A percentile compares a stretch with the other conserved stretches of the same genome.
Evolutionary conservation across 2,329 filamentous ascomycete species (phyloP).

Genomic region (Bipolaris bicolor): DNA sequence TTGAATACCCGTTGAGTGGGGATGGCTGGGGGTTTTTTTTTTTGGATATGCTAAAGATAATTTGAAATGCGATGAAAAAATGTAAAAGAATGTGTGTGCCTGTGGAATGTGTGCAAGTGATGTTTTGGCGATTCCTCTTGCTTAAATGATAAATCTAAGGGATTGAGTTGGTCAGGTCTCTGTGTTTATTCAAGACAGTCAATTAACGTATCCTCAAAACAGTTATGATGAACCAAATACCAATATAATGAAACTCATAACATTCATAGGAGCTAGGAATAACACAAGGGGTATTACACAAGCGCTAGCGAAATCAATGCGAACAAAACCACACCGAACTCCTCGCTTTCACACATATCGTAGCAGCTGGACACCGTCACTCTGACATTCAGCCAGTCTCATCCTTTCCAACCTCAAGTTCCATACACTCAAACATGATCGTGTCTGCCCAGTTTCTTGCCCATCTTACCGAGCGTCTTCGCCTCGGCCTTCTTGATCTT

Average conservation of each 20-base stretch:
- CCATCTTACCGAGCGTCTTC: conserved; percentile 68
- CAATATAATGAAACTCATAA: background rate
- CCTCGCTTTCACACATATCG: background rate
- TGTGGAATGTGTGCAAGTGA: too few species aligned
- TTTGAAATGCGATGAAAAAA: too few species aligned
- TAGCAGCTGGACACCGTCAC: background rate
- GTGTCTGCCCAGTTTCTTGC: conserved; percentile 65
- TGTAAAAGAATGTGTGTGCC: too few species aligned
- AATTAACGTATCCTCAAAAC: too few species aligned
- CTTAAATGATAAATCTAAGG: background rate
- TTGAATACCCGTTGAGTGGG: too few species aligned
- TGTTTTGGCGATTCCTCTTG: background rate
- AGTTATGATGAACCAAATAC: too few species aligned
- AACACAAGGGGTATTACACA: background rate
- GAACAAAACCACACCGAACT: background rate
- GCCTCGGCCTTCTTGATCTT: conserved; percentile 73
- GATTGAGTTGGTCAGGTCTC: background rate
- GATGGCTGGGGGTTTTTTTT: too few species aligned
- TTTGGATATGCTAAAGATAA: too few species aligned
- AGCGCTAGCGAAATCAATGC: background rate
- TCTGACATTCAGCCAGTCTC: background rate
- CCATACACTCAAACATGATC: conserved; percentile 15
- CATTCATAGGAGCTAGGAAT: background rate
- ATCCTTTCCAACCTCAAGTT: background rate
- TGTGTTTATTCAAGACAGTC: background rate